These are phyloP conservation scores for Cyclotella choctawhatcheeana DNA, from an alignment of 108 stramenopile species.

Conservation along the genomic window DNA sequence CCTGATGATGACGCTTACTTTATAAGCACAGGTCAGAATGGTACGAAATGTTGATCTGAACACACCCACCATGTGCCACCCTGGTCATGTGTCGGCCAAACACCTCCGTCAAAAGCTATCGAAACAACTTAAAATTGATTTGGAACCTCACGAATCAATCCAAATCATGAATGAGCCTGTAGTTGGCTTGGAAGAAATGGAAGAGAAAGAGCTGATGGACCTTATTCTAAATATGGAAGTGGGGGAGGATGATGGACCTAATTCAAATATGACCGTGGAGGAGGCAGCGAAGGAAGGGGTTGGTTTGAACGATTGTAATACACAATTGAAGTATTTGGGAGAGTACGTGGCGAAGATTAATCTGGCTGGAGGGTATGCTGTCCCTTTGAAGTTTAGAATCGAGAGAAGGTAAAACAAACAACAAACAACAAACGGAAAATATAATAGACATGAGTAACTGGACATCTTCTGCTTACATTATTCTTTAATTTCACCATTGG, in stretches of 20 bases:
- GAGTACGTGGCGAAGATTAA: constrained; percentile 78
- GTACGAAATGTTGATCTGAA: constrained; percentile 79
- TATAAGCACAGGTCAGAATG: constrained; percentile 50
- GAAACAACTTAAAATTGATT: constrained; percentile 86
- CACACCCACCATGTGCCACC: constrained; percentile 61
- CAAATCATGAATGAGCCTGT: constrained; percentile 59
- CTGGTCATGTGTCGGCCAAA: constrained; percentile 68
- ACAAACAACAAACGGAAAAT: not conserved
- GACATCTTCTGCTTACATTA: too few relatives aligned
- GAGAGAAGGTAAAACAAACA: constrained; percentile 43
- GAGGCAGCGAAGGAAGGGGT: not conserved
- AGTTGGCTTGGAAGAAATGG: constrained; percentile 48
- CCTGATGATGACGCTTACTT: not conserved
- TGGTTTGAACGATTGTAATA: constrained; percentile 46
- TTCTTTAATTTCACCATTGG: constrained; percentile 23
- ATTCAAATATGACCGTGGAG: constrained; percentile 6
- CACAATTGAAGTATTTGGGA: constrained; percentile 66
- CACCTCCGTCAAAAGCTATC: constrained; percentile 74
- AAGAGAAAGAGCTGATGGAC: constrained; percentile 57
- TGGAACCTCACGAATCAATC: constrained; percentile 75
- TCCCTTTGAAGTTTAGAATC: constrained; percentile 70
- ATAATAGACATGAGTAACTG: not conserved
- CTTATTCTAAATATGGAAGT: constrained; percentile 55
- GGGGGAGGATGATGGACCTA: not conserved
- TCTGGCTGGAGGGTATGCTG: constrained; percentile 65